phyloP scores from a whole-genome alignment of 345 rosid species.

The Moricandia arvensis region DNA sequence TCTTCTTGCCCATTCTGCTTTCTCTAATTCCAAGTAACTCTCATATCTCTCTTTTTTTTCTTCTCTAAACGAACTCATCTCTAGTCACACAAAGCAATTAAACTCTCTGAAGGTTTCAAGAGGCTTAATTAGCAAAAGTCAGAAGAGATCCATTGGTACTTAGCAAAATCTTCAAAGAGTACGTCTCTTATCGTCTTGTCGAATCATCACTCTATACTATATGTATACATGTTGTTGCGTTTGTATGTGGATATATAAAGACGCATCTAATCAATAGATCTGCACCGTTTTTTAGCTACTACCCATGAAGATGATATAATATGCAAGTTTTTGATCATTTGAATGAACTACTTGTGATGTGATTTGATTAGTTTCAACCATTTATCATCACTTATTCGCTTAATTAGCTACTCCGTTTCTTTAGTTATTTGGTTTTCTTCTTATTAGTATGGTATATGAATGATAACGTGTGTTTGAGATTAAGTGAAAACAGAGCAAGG shows the following conservation, averaged over 20 bases:
- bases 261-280: constrained; percentile 20
- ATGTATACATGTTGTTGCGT: background rate
- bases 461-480: constrained; percentile 16
- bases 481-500: constrained; percentile 35
- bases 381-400: constrained; percentile 17
- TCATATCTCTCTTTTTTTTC: background rate
- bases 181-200: background rate
- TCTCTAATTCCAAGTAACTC: background rate
- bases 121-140: background rate
- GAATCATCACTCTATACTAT: background rate
- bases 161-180: background rate
- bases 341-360: background rate
- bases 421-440: background rate
- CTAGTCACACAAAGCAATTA: background rate
- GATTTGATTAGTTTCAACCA: background rate
- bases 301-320: background rate
- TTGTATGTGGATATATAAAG: constrained; percentile 1
- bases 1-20: constrained; percentile 29
- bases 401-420: constrained; percentile 13
- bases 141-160: constrained; percentile 14
- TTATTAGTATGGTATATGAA: background rate
- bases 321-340: constrained; percentile 13
- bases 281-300: constrained; percentile 14
- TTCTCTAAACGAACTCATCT: background rate
- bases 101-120: background rate